Conservation (phyloP, 352 stramenopile genomes). For the Phytopythium mirpurense region DNA sequence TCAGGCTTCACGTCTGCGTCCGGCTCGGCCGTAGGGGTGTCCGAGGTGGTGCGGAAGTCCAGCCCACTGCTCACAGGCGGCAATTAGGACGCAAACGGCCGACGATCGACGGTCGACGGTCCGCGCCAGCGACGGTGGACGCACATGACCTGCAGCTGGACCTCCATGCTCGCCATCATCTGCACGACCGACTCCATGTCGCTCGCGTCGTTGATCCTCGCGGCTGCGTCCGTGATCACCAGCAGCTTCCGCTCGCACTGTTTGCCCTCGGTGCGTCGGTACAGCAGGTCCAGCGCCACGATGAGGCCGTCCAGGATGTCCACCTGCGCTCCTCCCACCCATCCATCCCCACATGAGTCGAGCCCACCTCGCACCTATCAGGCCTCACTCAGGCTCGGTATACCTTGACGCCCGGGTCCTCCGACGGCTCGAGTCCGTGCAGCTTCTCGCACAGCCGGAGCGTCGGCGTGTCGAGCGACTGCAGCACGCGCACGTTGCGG, state of each 20-base stretch:
- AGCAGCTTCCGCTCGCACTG: constrained; percentile 76
- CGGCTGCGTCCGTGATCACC: constrained; percentile 70
- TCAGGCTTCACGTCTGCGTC: constrained; percentile 18
- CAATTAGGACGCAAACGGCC: too few species aligned
- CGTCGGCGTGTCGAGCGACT: constrained; percentile 54
- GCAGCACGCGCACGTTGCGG: constrained; percentile 55
- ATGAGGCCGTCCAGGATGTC: constrained; percentile 79
- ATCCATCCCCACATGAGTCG: constrained; percentile 1
- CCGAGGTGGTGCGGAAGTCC: constrained; percentile 56
- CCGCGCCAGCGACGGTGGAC: constrained; percentile 1
- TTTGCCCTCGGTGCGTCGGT: constrained; percentile 64
- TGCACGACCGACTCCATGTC: constrained; percentile 66
- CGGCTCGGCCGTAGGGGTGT: constrained; percentile 15
- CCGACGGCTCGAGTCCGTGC: constrained; percentile 24
- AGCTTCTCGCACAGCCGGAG: constrained; percentile 58
- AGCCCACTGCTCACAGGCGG: constrained; percentile 32
- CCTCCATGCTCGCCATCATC: constrained; percentile 78
- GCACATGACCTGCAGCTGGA: constrained; percentile 79
- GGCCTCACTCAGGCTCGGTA: too few species aligned
- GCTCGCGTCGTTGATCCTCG: constrained; percentile 47
- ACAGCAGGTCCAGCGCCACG: constrained; percentile 75
- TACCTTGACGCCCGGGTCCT: constrained; percentile 22
- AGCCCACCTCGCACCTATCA: too few species aligned
- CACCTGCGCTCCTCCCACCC: constrained; percentile 17
- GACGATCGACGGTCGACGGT: not conserved